A percentile compares a stretch with the other conserved stretches of the same genome.
Conservation (phyloP, 768 basidiomycete genomes). For the Gloeopeniophorella convolvens region DNA sequence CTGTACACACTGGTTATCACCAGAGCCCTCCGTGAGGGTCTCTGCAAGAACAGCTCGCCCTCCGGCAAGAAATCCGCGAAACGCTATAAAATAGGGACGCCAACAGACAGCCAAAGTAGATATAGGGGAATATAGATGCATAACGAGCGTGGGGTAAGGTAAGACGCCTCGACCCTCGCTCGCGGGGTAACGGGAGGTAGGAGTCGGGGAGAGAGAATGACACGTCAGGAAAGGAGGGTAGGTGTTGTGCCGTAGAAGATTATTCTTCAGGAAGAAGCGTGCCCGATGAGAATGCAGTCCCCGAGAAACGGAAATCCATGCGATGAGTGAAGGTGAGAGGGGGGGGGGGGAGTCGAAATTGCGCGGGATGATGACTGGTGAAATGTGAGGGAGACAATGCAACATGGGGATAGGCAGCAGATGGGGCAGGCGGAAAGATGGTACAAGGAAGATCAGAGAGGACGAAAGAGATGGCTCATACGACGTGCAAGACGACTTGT, state of each 20-base stretch:
- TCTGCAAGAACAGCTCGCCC: constrained; percentile 20
- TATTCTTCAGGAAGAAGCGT: constrained; percentile 12
- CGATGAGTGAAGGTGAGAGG: constrained; percentile 13
- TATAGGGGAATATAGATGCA: constrained; percentile 18
- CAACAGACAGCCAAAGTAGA: constrained; percentile 15
- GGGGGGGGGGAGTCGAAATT: constrained; percentile 7
- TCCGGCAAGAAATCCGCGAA: constrained; percentile 22
- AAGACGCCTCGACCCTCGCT: constrained; percentile 1
- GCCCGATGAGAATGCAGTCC: constrained; percentile 8
- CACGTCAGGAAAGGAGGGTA: neutral
- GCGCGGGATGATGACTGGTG: constrained; percentile 4
- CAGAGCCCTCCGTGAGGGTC: constrained; percentile 9
- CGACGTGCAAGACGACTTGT: constrained; percentile 79
- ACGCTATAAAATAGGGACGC: constrained; percentile 18
- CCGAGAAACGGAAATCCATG: constrained; percentile 6
- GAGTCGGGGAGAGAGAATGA: neutral
- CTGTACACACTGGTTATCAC: constrained; percentile 20
- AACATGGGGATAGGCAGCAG: constrained; percentile 9
- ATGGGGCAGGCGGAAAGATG: constrained; percentile 1
- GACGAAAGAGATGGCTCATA: constrained; percentile 36
- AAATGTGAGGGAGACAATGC: constrained; percentile 14
- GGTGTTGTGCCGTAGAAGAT: constrained; percentile 7
- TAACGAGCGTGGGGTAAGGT: constrained; percentile 14
- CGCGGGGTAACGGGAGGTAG: neutral
- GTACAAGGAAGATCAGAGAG: constrained; percentile 4